Evolutionary conservation across 306 rosid species (phyloP).

Genomic region (Adenanthera pavonina): DNA sequence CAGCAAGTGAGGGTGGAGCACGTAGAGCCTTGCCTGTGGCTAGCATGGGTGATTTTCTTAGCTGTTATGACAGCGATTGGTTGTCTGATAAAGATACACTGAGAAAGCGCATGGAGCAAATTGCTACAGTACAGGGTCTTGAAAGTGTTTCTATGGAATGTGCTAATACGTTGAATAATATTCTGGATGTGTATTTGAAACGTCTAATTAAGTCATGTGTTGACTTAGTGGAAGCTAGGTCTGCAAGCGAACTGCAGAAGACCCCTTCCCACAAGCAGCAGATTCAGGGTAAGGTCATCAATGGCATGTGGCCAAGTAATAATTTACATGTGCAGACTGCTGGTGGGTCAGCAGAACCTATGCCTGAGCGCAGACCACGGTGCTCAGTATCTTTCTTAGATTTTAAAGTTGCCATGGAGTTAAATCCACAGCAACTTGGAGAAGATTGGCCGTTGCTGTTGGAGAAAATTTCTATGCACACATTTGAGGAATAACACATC

Average conservation of each 20-base stretch:
- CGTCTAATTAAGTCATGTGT: conserved; percentile 80
- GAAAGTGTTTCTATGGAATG: conserved; percentile 86
- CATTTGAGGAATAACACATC: conserved; percentile 68
- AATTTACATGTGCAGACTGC: conserved; percentile 60
- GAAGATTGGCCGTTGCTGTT: conserved; percentile 93
- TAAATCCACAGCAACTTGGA: conserved; percentile 94
- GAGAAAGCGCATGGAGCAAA: conserved; percentile 95
- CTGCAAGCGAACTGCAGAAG: conserved; percentile 53
- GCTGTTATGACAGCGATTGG: conserved; percentile 71
- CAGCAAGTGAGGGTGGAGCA: conserved; percentile 89
- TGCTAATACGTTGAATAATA: conserved; percentile 67
- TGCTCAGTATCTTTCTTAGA: conserved; percentile 71
- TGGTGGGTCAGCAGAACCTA: conserved; percentile 53
- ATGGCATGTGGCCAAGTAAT: conserved; percentile 85
- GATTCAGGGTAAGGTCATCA: conserved; percentile 75
- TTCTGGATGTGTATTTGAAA: conserved; percentile 84
- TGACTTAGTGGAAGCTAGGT: conserved; percentile 75
- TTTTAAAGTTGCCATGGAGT: conserved; percentile 95
- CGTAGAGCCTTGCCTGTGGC: conserved; percentile 65
- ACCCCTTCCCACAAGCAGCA: conserved; percentile 63
- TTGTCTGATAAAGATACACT: conserved; percentile 70
- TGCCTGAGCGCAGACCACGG: conserved; percentile 54
- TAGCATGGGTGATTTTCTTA: conserved; percentile 53
- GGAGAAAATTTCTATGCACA: conserved; percentile 83
- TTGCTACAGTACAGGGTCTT: conserved; percentile 77